Base-by-base conservation (phyloP, 371 early-diverging fungal genomes). In the Batrachochytrium dendrobatidis region DNA sequence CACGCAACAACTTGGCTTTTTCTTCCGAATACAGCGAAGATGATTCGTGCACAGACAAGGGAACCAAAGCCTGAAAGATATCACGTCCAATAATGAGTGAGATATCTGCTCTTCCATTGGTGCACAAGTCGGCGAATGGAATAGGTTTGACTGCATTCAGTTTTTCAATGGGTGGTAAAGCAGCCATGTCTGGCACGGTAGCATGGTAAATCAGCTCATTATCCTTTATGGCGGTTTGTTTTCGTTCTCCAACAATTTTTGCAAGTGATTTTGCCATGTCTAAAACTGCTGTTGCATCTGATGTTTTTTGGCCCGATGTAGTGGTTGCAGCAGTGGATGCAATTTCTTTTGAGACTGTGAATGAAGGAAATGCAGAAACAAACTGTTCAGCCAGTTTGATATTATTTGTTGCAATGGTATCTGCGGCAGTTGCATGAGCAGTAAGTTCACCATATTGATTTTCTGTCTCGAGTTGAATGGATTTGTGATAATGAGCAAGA, bases 151-250 rank as follows among this genome's bases (percentile, higher is more conserved):
- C 90, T 0, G 85, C 85, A 49, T 82, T 81, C 26, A 89, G 58
- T 57, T 91, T 90, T 34, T 93, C 94, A 5, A 94, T 78, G 2
- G 90, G 82, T 0, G 87, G 75, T 15, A 97, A 70, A 2, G 87
- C 79, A 44, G 86, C 86, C 53, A 79, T 83, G 60, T 81, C 83
- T 5, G 95, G 95, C 0, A 92, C 91, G 0, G 81, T 60, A 39
- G 89, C 94, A 73, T 94, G 90, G 68, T 98, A 98, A 44, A 98
- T 86, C 71, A 96, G 73, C 63, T 98, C 98, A 62, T 98, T 98
- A 75, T 97, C 98, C 39, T 86, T 86, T 18, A 76, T 74, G 0
- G 85, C 83, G 2, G 70, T 64, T 0, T 68, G 66, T 56, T 79
- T 74, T 55, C 85, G 78, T 49, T 90, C 91, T 0, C 77, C 67